Conservation (phyloP, 352 stramenopile species). For the Phytophthora ramorum region DNA sequence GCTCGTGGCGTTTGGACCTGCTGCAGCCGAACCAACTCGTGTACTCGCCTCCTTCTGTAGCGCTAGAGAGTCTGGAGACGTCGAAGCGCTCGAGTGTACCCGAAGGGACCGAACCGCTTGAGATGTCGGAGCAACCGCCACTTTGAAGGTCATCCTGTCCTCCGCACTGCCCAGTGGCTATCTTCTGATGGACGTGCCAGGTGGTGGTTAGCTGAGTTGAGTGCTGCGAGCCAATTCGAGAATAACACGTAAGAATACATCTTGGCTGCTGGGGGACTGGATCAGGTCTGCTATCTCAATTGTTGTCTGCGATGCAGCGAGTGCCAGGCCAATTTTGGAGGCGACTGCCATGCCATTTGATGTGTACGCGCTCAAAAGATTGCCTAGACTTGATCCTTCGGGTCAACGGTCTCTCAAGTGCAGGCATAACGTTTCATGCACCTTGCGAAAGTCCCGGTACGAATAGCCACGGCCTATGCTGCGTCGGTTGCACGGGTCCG, state of each 20-base stretch:
- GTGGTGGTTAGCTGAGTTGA: neutral
- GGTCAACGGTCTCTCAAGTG: no score
- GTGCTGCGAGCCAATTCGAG: neutral
- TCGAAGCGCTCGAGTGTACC: constrained; percentile 1
- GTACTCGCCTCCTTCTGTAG: constrained; percentile 2
- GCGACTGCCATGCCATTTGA: neutral
- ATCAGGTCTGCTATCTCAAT: neutral
- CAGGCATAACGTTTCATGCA: no score
- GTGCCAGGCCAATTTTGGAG: neutral
- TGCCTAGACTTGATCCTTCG: no score
- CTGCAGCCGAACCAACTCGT: neutral
- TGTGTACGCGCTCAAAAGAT: no score
- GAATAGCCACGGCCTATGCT: neutral
- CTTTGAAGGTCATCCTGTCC: constrained; percentile 10
- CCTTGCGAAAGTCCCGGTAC: neutral
- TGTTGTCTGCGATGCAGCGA: neutral
- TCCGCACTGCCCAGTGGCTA: neutral
- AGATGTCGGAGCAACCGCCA: constrained; percentile 12
- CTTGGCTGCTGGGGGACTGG: neutral
- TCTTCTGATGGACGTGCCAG: neutral
- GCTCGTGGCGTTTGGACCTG: neutral
- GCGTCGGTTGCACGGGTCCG: no score
- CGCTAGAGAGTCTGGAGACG: neutral
- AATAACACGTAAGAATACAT: neutral
- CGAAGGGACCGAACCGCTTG: constrained; percentile 18